Evolutionary conservation across 441 rosid genomes (phyloP).

Genomic region (Brassica balearica): DNA sequence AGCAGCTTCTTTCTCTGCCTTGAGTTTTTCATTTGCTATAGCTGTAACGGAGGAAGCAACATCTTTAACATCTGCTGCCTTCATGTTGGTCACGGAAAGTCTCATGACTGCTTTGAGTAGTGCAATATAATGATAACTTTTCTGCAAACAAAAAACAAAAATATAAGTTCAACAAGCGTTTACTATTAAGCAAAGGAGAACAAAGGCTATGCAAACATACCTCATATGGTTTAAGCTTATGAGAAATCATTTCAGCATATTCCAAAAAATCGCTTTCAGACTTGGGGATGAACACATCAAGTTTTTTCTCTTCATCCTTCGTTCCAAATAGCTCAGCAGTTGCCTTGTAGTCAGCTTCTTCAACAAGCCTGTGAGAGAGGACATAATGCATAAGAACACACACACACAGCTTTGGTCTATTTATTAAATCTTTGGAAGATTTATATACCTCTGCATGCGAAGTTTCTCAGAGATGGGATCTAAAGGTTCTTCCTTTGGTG

Average conservation of each 20-base stretch:
- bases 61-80: constrained; percentile 93
- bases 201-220: constrained; percentile 40
- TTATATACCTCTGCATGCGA: constrained; percentile 75
- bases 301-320: constrained; percentile 64
- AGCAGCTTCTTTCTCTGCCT: constrained; percentile 87
- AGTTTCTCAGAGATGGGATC: constrained; percentile 84
- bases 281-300: constrained; percentile 85
- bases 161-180: not conserved
- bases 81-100: constrained; percentile 68
- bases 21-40: constrained; percentile 88
- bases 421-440: not conserved
- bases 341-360: constrained; percentile 83
- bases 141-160: constrained; percentile 57
- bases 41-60: constrained; percentile 84
- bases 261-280: constrained; percentile 89
- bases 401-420: not conserved
- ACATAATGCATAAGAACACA: constrained; percentile 22
- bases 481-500: constrained; percentile 51
- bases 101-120: constrained; percentile 87
- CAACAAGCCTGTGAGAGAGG: constrained; percentile 70
- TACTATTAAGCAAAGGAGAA: not conserved
- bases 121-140: constrained; percentile 81
- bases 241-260: constrained; percentile 88
- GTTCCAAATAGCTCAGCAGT: constrained; percentile 74
- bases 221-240: constrained; percentile 76